These are phyloP conservation scores for Letharia columbiana DNA, from an alignment of 495 filamentous ascomycete genomes.

Conservation along the genomic window DNA sequence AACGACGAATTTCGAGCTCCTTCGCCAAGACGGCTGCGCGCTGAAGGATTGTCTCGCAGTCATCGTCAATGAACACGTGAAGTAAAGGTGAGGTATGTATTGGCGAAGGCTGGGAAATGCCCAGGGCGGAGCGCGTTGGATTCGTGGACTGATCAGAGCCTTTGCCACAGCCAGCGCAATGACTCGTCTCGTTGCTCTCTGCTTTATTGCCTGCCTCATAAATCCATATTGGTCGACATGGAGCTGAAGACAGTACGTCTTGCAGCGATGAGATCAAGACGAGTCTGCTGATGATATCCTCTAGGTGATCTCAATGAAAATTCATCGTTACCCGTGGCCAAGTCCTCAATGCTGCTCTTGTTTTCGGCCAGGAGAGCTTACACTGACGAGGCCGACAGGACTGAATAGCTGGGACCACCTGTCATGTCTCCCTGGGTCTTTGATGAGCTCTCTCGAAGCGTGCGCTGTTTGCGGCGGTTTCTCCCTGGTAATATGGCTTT, in stretches of 20 bases:
- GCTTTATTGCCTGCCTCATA: not conserved
- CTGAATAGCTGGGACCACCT: no score
- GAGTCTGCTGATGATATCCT: not conserved
- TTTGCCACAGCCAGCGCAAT: not conserved
- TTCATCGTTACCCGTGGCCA: not conserved
- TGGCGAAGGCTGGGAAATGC: not conserved
- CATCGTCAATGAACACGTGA: not conserved
- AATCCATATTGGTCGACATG: not conserved
- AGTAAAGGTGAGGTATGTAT: not conserved
- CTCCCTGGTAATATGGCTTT: not conserved
- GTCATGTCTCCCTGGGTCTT: not conserved
- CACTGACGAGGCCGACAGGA: not conserved
- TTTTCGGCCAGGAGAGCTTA: not conserved
- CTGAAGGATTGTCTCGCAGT: not conserved
- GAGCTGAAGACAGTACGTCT: not conserved
- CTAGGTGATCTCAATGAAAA: not conserved
- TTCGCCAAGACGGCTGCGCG: slow-evolving; percentile 1
- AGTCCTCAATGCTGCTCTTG: not conserved
- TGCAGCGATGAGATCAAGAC: not conserved
- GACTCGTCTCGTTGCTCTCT: not conserved
- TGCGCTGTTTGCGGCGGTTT: not conserved
- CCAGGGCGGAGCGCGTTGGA: not conserved
- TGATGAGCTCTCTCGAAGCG: not conserved
- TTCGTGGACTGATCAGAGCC: not conserved
- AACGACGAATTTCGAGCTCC: not conserved